Percentiles rank a stretch among this genome's conserved stretches.
Conservation (phyloP, 2,329 filamentous ascomycete species). For the Neurospora sp. region DNA sequence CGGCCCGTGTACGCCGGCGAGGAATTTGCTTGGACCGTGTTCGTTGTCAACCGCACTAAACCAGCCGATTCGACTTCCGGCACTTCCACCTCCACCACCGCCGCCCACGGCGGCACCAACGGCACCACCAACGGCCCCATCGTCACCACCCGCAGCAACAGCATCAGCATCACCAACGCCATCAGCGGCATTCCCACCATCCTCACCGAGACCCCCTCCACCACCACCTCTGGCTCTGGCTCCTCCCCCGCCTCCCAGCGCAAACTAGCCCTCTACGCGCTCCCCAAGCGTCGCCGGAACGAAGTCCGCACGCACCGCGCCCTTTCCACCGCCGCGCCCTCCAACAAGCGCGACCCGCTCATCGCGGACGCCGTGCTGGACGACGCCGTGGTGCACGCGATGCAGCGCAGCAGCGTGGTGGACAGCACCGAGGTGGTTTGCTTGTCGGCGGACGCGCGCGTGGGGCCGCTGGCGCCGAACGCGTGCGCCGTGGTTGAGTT, state of each 20-base stretch:
- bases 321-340: conserved; percentile 39
- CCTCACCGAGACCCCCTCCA: background rate
- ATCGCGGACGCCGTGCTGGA: conserved; percentile 60
- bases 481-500: conserved; percentile 67
- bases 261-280: conserved; percentile 59
- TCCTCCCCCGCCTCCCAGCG: conserved; percentile 34
- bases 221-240: background rate
- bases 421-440: conserved; percentile 63
- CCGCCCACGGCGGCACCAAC: conserved; percentile 19
- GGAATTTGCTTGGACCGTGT: conserved; percentile 62
- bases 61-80: conserved; percentile 17
- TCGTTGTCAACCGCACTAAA: conserved; percentile 63
- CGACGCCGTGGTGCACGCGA: conserved; percentile 60
- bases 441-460: conserved; percentile 62
- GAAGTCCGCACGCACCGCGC: conserved; percentile 44
- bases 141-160: background rate
- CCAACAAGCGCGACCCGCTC: conserved; percentile 7
- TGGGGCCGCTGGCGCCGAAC: conserved; percentile 62
- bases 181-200: background rate
- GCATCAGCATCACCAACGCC: background rate
- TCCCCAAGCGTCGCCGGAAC: conserved; percentile 54
- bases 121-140: background rate
- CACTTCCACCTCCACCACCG: conserved; percentile 22
- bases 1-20: conserved; percentile 51
- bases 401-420: conserved; percentile 55